Evolutionary conservation across 2,329 filamentous ascomycete genomes (phyloP).

Genomic region (Daldinia eschscholtzii): DNA sequence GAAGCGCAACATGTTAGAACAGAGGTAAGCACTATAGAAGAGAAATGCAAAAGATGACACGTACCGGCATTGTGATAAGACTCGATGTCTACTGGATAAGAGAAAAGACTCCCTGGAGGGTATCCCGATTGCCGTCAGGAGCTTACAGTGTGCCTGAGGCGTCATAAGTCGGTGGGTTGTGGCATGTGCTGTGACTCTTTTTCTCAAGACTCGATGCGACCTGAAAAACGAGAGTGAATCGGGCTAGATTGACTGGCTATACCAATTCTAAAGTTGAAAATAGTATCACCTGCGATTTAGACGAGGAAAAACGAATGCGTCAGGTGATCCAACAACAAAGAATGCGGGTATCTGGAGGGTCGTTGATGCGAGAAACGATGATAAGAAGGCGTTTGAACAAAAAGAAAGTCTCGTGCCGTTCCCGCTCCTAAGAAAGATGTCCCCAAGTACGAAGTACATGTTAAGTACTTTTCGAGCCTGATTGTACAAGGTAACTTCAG

Average conservation of each 20-base stretch:
- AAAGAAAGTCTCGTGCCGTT: constrained; percentile 49
- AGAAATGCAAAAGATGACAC: constrained; percentile 39
- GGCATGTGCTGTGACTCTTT: constrained; percentile 44
- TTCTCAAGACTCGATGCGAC: constrained; percentile 38
- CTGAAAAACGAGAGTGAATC: constrained; percentile 39
- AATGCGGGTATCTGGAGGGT: constrained; percentile 20
- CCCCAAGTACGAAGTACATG: constrained; percentile 24
- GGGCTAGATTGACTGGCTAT: constrained; percentile 33
- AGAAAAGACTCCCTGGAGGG: constrained; percentile 30
- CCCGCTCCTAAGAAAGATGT: constrained; percentile 35
- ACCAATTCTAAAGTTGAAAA: constrained; percentile 1
- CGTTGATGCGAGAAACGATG: constrained; percentile 23
- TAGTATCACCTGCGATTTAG: constrained; percentile 14
- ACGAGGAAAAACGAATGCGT: constrained; percentile 33
- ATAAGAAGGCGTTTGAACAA: constrained; percentile 39
- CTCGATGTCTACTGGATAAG: constrained; percentile 33
- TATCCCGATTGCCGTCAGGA: constrained; percentile 46
- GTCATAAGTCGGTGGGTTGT: constrained; percentile 50
- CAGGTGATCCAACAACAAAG: constrained; percentile 36
- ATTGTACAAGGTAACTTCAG: constrained; percentile 16
- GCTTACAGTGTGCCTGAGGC: constrained; percentile 43
- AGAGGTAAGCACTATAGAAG: constrained; percentile 15
- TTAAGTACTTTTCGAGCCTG: constrained; percentile 13
- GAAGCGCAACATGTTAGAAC: constrained; percentile 40
- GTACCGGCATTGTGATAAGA: constrained; percentile 55